Conservation (phyloP, 75 land plant species). For the Cryptomeria japonica region DNA sequence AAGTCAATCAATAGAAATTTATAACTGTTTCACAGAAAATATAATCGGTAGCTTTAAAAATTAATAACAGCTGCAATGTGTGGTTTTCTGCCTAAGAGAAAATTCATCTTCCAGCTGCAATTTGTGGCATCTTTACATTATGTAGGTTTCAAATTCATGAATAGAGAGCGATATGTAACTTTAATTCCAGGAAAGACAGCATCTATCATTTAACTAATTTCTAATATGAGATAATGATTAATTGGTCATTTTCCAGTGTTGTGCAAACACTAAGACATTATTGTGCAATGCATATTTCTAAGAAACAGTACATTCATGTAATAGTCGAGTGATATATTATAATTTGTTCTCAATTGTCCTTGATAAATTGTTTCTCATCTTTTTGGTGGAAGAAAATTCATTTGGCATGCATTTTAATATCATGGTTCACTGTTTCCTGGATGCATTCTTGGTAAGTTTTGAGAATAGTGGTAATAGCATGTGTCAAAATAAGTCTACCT, state of each 20-base stretch:
- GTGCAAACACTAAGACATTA: not conserved
- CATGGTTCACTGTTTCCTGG: not conserved
- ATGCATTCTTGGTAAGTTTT: not conserved
- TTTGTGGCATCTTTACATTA: not conserved
- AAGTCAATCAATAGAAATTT: not conserved
- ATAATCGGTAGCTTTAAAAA: not conserved
- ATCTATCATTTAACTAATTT: not conserved
- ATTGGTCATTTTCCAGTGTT: not conserved
- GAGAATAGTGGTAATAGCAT: not conserved
- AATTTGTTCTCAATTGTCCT: not conserved
- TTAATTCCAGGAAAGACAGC: not conserved
- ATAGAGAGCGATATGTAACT: not conserved
- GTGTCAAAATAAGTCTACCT: slow-evolving; percentile 43
- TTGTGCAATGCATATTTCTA: not conserved
- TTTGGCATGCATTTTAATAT: not conserved
- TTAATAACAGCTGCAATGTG: not conserved
- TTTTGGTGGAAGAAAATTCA: not conserved
- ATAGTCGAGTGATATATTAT: not conserved
- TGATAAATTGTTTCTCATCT: not conserved
- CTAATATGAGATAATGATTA: not conserved
- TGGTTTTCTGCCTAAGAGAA: not conserved
- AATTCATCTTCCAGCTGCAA: not conserved
- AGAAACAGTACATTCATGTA: not conserved
- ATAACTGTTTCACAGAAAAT: not conserved
- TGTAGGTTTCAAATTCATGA: not conserved